phyloP scores from a whole-genome alignment of 2,329 filamentous ascomycete species.

The Tolypocladium endophyticum region DNA sequence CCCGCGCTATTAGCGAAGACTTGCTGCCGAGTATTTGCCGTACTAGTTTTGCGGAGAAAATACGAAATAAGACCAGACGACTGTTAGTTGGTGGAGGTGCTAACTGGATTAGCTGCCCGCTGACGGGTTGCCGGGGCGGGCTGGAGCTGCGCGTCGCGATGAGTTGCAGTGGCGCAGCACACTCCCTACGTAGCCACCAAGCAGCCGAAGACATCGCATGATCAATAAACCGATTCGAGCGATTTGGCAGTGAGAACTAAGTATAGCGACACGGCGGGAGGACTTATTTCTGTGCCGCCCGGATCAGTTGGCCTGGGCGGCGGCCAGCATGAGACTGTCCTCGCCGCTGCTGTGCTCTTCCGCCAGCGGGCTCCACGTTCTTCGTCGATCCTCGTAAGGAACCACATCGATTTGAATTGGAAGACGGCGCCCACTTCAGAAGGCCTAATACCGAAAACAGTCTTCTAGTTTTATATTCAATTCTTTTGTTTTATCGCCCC shows the following conservation, averaged over 20 bases:
- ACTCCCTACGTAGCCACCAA: neutral
- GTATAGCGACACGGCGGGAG: no score
- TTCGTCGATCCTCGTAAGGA: no score
- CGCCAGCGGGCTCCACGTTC: slow-evolving; percentile 3
- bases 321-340: slow-evolving; percentile 37
- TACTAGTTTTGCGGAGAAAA: neutral
- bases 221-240: no score
- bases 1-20: neutral
- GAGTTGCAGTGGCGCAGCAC: neutral
- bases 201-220: neutral
- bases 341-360: slow-evolving; percentile 43
- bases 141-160: neutral
- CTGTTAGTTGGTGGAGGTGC: neutral
- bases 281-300: no score
- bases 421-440: no score
- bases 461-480: no score
- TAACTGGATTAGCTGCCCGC: neutral
- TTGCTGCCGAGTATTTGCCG: neutral
- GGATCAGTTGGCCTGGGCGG: no score
- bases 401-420: no score
- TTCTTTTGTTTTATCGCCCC: no score
- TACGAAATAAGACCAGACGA: neutral
- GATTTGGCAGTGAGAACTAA: no score
- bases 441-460: no score
- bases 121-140: neutral